Evolutionary conservation across 129 eudicot genomes (phyloP).

Genomic region (Pittosporum tobira): DNA sequence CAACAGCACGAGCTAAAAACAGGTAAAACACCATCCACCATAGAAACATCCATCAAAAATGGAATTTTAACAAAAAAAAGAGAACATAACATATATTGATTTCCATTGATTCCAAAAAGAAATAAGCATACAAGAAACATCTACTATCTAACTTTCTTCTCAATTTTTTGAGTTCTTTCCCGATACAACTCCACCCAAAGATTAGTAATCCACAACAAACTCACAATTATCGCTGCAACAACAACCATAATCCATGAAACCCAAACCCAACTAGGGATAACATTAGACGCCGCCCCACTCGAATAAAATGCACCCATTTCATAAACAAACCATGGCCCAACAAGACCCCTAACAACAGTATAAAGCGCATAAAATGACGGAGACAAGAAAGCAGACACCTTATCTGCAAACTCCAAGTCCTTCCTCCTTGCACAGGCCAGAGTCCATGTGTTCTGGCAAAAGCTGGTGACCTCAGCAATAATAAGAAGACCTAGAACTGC

Average conservation of each 20-base stretch:
- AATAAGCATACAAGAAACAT: constrained; percentile 15
- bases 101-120: constrained; percentile 3
- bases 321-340: constrained; percentile 63
- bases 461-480: constrained; percentile 78
- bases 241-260: constrained; percentile 78
- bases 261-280: constrained; percentile 77
- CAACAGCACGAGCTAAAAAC: too few species aligned
- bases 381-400: constrained; percentile 36
- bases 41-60: too few species aligned
- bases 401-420: constrained; percentile 38
- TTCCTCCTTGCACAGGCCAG: constrained; percentile 50
- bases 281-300: constrained; percentile 54
- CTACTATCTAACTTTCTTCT: constrained; percentile 36
- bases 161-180: constrained; percentile 34
- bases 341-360: constrained; percentile 56
- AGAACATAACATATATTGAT: constrained; percentile 1
- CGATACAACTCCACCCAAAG: constrained; percentile 58
- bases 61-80: too few species aligned
- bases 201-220: constrained; percentile 66
- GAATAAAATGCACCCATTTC: constrained; percentile 47
- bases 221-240: constrained; percentile 56
- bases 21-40: too few species aligned
- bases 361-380: constrained; percentile 67
- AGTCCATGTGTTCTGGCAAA: constrained; percentile 81
- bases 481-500: constrained; percentile 45